These are phyloP conservation scores for Grammothele lineata DNA, from an alignment of 768 basidiomycete genomes.

Conservation along the genomic window DNA sequence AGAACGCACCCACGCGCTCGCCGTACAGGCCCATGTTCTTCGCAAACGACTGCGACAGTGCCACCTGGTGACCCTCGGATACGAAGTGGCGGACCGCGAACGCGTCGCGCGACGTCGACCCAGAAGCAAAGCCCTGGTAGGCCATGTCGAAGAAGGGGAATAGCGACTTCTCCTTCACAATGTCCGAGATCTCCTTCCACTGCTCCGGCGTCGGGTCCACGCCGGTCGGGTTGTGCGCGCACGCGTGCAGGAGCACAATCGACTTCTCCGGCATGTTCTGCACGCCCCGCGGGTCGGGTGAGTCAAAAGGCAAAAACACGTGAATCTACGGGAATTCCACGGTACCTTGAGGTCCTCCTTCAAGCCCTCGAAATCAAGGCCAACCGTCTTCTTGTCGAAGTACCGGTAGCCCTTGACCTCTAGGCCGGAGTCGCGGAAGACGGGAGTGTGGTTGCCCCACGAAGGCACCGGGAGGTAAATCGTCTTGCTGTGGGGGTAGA, in stretches of 20 bases:
- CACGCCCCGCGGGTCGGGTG: not conserved
- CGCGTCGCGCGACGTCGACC: constrained; percentile 84
- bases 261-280: constrained; percentile 71
- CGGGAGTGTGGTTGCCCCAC: constrained; percentile 95
- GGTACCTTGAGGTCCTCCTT: constrained; percentile 81
- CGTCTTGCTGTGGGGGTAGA: constrained; percentile 80
- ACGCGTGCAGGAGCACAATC: constrained; percentile 90
- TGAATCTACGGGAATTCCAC: too few species aligned
- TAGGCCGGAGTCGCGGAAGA: constrained; percentile 92
- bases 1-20: constrained; percentile 97
- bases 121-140: constrained; percentile 98
- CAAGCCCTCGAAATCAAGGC: constrained; percentile 87
- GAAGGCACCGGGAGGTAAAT: constrained; percentile 93
- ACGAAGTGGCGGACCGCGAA: constrained; percentile 96
- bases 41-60: constrained; percentile 92
- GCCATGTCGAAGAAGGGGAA: constrained; percentile 99
- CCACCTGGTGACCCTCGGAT: constrained; percentile 82
- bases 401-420: constrained; percentile 92
- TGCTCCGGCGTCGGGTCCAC: constrained; percentile 92
- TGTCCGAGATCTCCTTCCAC: constrained; percentile 86
- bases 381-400: constrained; percentile 89
- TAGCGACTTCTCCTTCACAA: constrained; percentile 83
- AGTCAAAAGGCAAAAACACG: too few species aligned
- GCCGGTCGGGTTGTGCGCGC: constrained; percentile 99
- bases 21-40: constrained; percentile 99